Evolutionary conservation across 768 basidiomycete species (phyloP).

Genomic region (Leccinum barrowsii): DNA sequence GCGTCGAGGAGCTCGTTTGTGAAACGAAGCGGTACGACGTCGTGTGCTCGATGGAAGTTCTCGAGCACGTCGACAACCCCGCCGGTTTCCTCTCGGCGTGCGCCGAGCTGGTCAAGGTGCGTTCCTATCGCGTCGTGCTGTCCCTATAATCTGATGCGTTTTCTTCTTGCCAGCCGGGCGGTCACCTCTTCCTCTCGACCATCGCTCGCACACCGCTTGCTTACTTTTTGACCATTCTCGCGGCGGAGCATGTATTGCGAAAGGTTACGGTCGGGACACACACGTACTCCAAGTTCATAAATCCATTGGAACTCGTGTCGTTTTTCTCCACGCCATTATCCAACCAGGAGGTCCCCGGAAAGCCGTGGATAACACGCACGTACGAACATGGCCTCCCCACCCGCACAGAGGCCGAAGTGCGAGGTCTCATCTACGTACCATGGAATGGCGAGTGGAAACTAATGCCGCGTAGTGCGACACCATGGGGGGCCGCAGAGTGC

Average conservation of each 20-base stretch:
- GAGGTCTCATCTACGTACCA: slow-evolving; percentile 76
- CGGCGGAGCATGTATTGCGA: slow-evolving; percentile 80
- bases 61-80: slow-evolving; percentile 97
- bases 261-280: slow-evolving; percentile 88
- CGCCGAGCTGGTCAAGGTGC: slow-evolving; percentile 82
- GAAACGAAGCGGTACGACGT: slow-evolving; percentile 76
- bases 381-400: slow-evolving; percentile 47
- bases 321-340: slow-evolving; percentile 60
- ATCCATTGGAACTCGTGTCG: slow-evolving; percentile 76
- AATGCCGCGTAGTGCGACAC: slow-evolving; percentile 51
- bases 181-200: slow-evolving; percentile 93
- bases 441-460: slow-evolving; percentile 66
- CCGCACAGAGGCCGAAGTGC: slow-evolving; percentile 71
- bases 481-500: slow-evolving; percentile 49
- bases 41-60: slow-evolving; percentile 96
- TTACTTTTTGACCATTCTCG: slow-evolving; percentile 64
- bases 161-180: slow-evolving; percentile 67
- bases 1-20: slow-evolving; percentile 70
- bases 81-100: slow-evolving; percentile 77
- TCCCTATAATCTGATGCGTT: slow-evolving; percentile 4
- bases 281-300: slow-evolving; percentile 86
- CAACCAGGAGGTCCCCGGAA: slow-evolving; percentile 6
- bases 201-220: slow-evolving; percentile 82
- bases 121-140: slow-evolving; percentile 13
- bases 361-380: slow-evolving; percentile 60